Evolutionary conservation across 2,329 filamentous ascomycete species (phyloP), one percentile per base, ranked within the genome.

Genomic region (Fusarium domesticum): DNA sequence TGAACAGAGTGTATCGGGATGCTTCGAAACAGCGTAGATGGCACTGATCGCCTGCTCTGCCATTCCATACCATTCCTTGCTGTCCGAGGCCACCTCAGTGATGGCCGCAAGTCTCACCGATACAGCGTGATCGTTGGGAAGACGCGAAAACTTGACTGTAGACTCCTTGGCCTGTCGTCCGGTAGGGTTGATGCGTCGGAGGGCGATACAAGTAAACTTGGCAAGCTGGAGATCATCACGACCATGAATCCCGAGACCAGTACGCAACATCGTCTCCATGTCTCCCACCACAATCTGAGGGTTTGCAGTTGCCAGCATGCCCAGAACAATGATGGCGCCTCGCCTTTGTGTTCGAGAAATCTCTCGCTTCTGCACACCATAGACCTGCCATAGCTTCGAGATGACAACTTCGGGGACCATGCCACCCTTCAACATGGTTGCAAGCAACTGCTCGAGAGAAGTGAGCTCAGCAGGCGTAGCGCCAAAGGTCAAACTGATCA

Each of bases 401-500:
- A 97, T 79, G 38, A 98, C 92, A 1, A 86, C 73, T 16, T 95
- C 89, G 2, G 88, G 85, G 50, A 98, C 84, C 65, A 91, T 80
- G 12, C 89, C 89, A 30, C 85, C 84, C 69, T 91, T 95, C 89
- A 96, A 96, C 93, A 98, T 98, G 0, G 90, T 97, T 50, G 88
- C 89, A 6, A 98, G 76, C 4, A 98, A 76, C 67, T 98, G 93
- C 68, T 98, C 93, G 7, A 98, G 76, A 36, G 90, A 97, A 0
- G 93, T 98, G 42, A 98, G 73, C 64, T 98, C 93, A 1, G 95
- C 93, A 1, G 92, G 89, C 0, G 92, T 95, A 1, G 92, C 91
- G 19, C 91, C 92, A 66, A 96, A 97, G 0, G 93, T 98, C 61
- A 98, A 72, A 75, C 91, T 96, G 68, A 97, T 97, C 92, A 98